phyloP scores from a whole-genome alignment of 306 rosid species.

The Betula pendula region DNA sequence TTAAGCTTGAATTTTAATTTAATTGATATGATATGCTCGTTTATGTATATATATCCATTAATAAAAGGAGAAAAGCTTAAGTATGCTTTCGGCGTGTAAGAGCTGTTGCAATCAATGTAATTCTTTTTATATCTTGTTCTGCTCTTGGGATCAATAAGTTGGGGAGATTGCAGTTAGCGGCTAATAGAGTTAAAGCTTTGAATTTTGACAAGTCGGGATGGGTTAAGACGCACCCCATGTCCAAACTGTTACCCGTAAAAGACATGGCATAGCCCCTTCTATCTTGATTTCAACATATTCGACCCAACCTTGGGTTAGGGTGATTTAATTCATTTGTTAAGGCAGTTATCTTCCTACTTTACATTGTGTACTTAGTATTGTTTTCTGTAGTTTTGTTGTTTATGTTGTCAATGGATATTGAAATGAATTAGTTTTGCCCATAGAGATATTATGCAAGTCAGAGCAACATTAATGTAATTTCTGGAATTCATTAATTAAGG shows the following conservation, averaged over 20 bases:
- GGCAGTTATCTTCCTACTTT: too few relatives aligned
- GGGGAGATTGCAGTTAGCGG: background rate
- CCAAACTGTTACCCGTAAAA: too few relatives aligned
- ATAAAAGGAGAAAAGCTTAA: background rate
- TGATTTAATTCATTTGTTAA: too few relatives aligned
- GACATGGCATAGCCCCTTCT: too few relatives aligned
- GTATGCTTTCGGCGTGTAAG: background rate
- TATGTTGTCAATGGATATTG: background rate
- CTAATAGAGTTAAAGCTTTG: background rate
- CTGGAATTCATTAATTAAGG: conserved; percentile 39
- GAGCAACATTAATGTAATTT: background rate
- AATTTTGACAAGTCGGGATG: background rate
- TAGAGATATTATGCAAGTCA: background rate
- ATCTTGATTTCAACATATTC: too few relatives aligned
- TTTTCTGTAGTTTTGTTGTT: background rate
- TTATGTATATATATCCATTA: background rate
- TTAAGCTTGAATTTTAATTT: background rate
- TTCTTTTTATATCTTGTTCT: background rate
- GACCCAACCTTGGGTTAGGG: too few relatives aligned
- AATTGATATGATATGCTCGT: background rate
- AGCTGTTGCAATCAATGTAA: background rate
- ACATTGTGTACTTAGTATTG: too few relatives aligned
- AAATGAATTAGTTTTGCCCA: too few relatives aligned
- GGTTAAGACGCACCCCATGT: background rate
- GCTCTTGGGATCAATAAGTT: background rate